Base-by-base conservation (phyloP, 192 early-diverging fungal species). In the Rhizoclosmatium sp. region DNA sequence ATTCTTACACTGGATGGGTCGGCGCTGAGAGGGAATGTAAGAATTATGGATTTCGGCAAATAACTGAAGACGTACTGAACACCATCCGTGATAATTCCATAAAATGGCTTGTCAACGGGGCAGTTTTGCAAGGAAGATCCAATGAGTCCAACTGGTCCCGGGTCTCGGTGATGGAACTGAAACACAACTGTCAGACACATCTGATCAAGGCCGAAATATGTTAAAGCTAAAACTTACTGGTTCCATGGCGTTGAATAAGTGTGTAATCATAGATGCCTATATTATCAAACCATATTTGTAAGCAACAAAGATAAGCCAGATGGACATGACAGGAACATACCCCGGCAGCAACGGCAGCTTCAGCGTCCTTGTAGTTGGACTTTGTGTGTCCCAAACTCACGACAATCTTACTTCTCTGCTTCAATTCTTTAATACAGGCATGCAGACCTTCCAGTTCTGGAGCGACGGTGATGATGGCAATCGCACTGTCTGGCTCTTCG, bases 231-330 rank as follows among this genome's bases (percentile, higher is more conserved):
- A 84, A 82, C 69, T 56, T 39, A 71, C 69, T 16, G 85, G 85
- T 65, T 91, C 90, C 94, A 94, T 94, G 47, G 94, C 94, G 74
- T 95, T 95, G 83, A 94, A 95, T 61, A 95, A 81, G 77, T 95
- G 94, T 0, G 94, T 94, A 54, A 95, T 92, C 80, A 90, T 89
- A 1, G 84, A 89, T 2, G 92, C 93, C 61, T 64, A 21, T 7
- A 19, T 64, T 7, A 64, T 64, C 21, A n/a, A 58, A 58, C 12
- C 14, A 16, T 58, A 58, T 16, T 58, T 12, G 21, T 58, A 16
- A 16, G 56, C 12, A 58, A 58, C n/a, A 58, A 58, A 58, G 56
- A 58, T 58, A n/a, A 58, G 56, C 21, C 14, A 58, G 56, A 58
- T 31, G 31, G 31, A 31, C 31, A 31, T 31, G 31, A 31, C 31